These are phyloP conservation scores for Durotheca rogersii DNA, from an alignment of 495 filamentous ascomycete genomes.

Conservation along the genomic window DNA sequence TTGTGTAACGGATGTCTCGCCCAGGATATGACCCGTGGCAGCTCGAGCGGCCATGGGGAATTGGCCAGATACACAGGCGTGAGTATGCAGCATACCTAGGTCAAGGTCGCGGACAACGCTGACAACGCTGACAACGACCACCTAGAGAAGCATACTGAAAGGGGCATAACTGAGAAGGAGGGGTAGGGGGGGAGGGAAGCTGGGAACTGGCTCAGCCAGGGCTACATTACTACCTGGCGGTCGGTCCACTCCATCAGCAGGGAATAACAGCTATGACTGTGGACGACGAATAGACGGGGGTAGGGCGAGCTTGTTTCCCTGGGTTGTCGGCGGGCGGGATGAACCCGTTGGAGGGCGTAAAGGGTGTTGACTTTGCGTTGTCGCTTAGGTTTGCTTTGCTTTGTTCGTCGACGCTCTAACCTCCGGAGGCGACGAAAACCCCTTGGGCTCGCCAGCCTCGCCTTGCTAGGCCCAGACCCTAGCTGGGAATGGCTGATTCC, in stretches of 20 bases:
- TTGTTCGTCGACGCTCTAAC: slow-evolving; percentile 1
- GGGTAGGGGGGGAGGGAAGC: slow-evolving; percentile 13
- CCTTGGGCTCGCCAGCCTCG: slow-evolving; percentile 29
- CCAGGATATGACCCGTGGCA: slow-evolving; percentile 18
- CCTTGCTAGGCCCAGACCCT: slow-evolving; percentile 17
- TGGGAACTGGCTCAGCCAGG: slow-evolving; percentile 14
- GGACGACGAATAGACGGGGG: slow-evolving; percentile 21
- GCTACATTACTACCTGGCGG: slow-evolving; percentile 27
- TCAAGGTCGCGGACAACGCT: slow-evolving; percentile 16
- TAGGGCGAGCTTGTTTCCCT: slow-evolving; percentile 12
- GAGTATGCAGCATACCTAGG: slow-evolving; percentile 30
- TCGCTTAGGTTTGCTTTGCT: slow-evolving; percentile 12
- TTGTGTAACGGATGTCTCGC: slow-evolving; percentile 24
- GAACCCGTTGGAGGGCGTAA: slow-evolving; percentile 14
- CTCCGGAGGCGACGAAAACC: slow-evolving; percentile 10
- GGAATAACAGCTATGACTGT: slow-evolving; percentile 22
- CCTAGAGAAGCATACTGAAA: slow-evolving; percentile 24
- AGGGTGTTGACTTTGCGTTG: slow-evolving; percentile 17
- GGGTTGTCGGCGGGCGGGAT: slow-evolving; percentile 15
- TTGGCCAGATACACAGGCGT: slow-evolving; percentile 31
- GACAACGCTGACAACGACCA: slow-evolving; percentile 15
- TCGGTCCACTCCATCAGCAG: slow-evolving; percentile 24
- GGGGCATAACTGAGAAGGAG: slow-evolving; percentile 25
- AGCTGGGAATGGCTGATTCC: slow-evolving; percentile 18
- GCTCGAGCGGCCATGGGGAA: slow-evolving; percentile 18